Percentiles rank a stretch among this genome's conserved stretches.
Evolutionary conservation across 2,329 filamentous ascomycete genomes (phyloP).

Genomic region (Orbilia ellipsospora): DNA sequence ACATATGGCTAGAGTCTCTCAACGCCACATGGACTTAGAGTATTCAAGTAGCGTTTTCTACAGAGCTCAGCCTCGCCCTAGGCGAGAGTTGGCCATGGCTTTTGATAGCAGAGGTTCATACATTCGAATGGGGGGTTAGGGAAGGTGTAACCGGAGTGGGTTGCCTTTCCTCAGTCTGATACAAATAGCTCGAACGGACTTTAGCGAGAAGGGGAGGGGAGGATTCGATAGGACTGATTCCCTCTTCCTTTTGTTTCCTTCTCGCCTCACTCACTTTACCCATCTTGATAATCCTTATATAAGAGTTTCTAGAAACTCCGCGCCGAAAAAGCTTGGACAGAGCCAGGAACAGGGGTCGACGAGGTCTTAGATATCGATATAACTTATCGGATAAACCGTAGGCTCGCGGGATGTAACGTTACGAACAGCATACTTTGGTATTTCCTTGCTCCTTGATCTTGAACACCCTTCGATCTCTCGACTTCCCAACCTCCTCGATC

Average conservation of each 20-base stretch:
- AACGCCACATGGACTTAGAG: too few relatives aligned
- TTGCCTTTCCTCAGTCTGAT: neutral
- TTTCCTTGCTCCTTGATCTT: too few relatives aligned
- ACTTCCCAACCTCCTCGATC: neutral
- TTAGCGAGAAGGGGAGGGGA: conserved; percentile 24
- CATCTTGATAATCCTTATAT: conserved; percentile 39
- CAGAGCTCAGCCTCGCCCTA: too few relatives aligned
- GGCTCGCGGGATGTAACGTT: too few relatives aligned
- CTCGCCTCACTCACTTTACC: neutral
- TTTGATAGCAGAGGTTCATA: too few relatives aligned
- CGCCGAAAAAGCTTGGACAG: neutral
- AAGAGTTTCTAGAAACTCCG: conserved; percentile 20
- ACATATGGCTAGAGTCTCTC: too few relatives aligned
- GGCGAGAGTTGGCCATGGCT: too few relatives aligned
- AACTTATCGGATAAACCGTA: too few relatives aligned
- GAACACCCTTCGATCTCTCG: too few relatives aligned
- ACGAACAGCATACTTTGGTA: too few relatives aligned
- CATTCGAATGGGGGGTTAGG: neutral
- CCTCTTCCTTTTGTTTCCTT: neutral
- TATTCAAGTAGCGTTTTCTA: too few relatives aligned
- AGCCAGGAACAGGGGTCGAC: too few relatives aligned
- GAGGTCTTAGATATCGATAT: neutral
- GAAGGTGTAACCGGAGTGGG: conserved; percentile 17
- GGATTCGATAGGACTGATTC: neutral
- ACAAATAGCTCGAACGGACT: neutral